phyloP scores from a whole-genome alignment of 768 basidiomycete genomes.

The Mycena rebaudengoi region DNA sequence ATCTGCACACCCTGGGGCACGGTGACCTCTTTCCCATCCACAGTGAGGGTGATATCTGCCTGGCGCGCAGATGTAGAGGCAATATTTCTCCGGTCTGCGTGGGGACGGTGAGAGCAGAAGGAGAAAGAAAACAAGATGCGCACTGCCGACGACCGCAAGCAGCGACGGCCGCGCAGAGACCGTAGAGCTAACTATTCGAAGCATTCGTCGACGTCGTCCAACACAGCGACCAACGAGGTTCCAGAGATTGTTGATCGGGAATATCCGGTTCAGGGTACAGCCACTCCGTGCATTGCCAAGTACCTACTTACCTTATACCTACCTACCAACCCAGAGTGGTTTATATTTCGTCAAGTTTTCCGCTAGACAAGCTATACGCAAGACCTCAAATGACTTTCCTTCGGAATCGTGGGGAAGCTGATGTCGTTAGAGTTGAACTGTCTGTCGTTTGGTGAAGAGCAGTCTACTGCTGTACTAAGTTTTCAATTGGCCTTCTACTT shows the following conservation, averaged over 20 bases:
- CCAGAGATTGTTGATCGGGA: not conserved
- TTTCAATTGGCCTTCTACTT: too few relatives aligned
- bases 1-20: conserved; percentile 86
- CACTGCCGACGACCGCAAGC: conserved; percentile 49
- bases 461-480: too few relatives aligned
- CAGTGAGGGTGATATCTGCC: conserved; percentile 90
- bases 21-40: conserved; percentile 97
- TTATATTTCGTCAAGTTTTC: too few relatives aligned
- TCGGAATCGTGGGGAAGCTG: too few relatives aligned
- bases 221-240: not conserved
- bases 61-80: conserved; percentile 70
- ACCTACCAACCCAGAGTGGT: too few relatives aligned
- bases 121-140: conserved; percentile 11
- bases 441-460: too few relatives aligned
- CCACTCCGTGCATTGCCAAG: too few relatives aligned
- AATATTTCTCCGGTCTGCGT: conserved; percentile 70
- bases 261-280: not conserved
- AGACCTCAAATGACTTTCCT: too few relatives aligned
- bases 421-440: too few relatives aligned
- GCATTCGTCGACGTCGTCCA: conserved; percentile 59
- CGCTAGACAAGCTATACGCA: too few relatives aligned
- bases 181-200: conserved; percentile 72
- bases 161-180: conserved; percentile 72
- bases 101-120: conserved; percentile 10
- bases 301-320: too few relatives aligned